Evolutionary conservation across 768 basidiomycete genomes (phyloP), one percentile per base, ranked within the genome.

Genomic region (Mycena alexandri): DNA sequence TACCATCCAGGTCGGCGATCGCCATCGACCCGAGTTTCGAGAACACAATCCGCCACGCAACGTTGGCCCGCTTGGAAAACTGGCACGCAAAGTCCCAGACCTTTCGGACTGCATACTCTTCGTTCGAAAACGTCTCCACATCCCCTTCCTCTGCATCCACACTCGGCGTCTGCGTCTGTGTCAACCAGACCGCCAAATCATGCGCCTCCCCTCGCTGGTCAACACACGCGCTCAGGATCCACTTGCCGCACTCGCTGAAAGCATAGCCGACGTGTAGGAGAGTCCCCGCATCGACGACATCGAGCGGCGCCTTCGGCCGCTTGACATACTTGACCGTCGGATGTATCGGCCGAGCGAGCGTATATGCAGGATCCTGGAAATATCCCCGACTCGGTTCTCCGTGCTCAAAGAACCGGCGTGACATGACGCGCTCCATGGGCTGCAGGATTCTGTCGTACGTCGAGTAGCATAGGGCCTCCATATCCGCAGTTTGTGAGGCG

Each of bases 21-120:
- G 78, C 75, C 82, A 95, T 88, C 12, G 78, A 63, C 0, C 94
- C 94, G 5, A 90, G 77, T 73, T 90, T 93, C 8, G 90, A 80
- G 63, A 96, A 82, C 11, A 91, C 89, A 13, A 95, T 79, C 57
- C 90, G 85, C 94, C 94, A 96, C 75, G 95, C 93, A 22, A 94
- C 80, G 73, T 89, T 87, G 13, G 90, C 90, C 67, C 82, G 86
- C 72, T 83, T 84, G 13, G 89, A 87, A 72, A 92, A 86, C 41
- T 85, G 82, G 60, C 85, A 75, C 0, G 84, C 86, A 76, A 95
- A 93, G 16, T 84, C 83, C 93, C 93, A 94, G 9, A 95, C 82
- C 65, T 87, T 87, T 54, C 77, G 79, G 3, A 90, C 84, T 5
- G 87, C 77, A 65, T 86, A 86, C 16, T 78, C 77, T 66, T 88